phyloP scores from a whole-genome alignment of 805 yeast species.

The Barnettozyma californica region DNA sequence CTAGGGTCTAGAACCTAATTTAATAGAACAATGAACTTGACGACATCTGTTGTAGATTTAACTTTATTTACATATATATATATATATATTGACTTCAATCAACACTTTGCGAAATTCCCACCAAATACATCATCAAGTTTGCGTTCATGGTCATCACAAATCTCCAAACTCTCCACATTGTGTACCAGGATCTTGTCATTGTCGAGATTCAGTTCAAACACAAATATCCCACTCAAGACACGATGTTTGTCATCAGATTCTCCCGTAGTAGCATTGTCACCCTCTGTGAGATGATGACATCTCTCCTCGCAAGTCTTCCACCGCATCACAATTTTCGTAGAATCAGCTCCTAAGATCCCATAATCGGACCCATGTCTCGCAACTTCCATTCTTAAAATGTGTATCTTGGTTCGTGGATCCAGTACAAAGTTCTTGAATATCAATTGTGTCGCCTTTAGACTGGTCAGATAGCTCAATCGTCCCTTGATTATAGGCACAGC shows the following conservation, averaged over 20 bases:
- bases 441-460: conserved; percentile 51
- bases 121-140: conserved; percentile 10
- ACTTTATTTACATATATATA: neutral
- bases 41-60: neutral
- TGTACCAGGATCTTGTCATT: conserved; percentile 54
- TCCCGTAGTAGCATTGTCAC: neutral
- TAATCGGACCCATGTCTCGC: conserved; percentile 6
- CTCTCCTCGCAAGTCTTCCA: conserved; percentile 55
- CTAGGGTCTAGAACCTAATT: neutral
- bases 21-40: neutral
- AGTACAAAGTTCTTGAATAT: conserved; percentile 49
- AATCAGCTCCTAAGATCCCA: conserved; percentile 11
- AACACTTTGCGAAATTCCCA: conserved; percentile 6
- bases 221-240: conserved; percentile 46
- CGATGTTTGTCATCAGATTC: conserved; percentile 1
- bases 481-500: conserved; percentile 55
- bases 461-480: conserved; percentile 46
- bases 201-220: conserved; percentile 54
- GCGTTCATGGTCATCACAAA: conserved; percentile 37
- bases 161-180: conserved; percentile 60
- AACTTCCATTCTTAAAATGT: conserved; percentile 30
- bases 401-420: conserved; percentile 46
- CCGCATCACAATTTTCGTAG: conserved; percentile 46
- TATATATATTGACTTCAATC: neutral
- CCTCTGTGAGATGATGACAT: conserved; percentile 39